These are phyloP conservation scores for Lipomyces yamanashiensis DNA, from an alignment of 805 yeast species.

Conservation along the genomic window DNA sequence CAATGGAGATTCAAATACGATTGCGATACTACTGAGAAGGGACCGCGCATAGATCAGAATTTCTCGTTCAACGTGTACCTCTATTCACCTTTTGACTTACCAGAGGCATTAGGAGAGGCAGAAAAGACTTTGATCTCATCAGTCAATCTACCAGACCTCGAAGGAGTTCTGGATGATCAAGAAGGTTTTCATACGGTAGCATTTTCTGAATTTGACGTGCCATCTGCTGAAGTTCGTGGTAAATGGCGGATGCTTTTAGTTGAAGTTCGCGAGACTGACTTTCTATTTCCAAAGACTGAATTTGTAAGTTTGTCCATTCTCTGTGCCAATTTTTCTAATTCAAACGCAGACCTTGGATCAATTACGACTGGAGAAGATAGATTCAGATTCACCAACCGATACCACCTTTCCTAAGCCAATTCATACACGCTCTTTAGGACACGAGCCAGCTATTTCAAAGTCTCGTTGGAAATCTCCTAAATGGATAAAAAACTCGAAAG, in stretches of 20 bases:
- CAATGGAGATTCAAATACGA: slow-evolving; percentile 15
- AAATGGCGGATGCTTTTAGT: slow-evolving; percentile 9
- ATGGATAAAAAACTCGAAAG: neutral
- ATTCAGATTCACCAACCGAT: neutral
- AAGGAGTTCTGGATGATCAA: slow-evolving; percentile 8
- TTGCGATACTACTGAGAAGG: slow-evolving; percentile 9
- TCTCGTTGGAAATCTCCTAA: slow-evolving; percentile 1
- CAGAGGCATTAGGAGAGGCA: neutral
- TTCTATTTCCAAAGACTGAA: slow-evolving; percentile 4
- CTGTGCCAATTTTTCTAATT: neutral
- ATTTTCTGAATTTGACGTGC: slow-evolving; percentile 3
- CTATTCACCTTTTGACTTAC: neutral
- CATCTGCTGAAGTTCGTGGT: neutral
- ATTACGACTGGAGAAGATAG: neutral
- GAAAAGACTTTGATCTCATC: neutral
- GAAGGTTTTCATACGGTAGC: slow-evolving; percentile 8
- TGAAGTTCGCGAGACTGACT: slow-evolving; percentile 14
- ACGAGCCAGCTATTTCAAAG: neutral
- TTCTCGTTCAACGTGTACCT: slow-evolving; percentile 3
- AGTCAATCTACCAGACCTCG: slow-evolving; percentile 1
- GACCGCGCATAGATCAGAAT: slow-evolving; percentile 11
- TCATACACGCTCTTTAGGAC: neutral
- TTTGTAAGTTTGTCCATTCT: neutral
- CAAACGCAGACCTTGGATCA: slow-evolving; percentile 4
- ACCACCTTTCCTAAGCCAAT: neutral